Conservation (phyloP, 2,329 filamentous ascomycete species). For the Verticillium zaregamsianum region DNA sequence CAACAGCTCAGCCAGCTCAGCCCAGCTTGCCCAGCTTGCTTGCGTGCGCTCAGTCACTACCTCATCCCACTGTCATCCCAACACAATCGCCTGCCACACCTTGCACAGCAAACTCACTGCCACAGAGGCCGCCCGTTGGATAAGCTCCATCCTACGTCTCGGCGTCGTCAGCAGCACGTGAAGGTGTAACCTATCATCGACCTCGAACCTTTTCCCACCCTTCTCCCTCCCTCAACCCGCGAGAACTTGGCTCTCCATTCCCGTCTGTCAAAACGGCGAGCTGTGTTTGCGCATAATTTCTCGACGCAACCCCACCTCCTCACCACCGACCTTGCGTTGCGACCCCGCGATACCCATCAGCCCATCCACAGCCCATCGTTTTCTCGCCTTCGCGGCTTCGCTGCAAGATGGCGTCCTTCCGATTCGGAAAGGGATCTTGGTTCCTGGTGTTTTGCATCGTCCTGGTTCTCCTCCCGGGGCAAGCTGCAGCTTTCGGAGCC, state of each 20-base stretch:
- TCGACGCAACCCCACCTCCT: not conserved
- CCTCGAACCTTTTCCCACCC: not conserved
- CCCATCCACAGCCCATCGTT: not conserved
- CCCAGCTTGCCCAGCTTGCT: not conserved
- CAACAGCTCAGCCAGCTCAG: not conserved
- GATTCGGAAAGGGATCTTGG: slow-evolving; percentile 41
- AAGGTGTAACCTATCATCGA: not conserved
- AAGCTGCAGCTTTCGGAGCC: slow-evolving; percentile 60
- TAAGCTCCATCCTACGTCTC: not conserved
- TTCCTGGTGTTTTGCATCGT: slow-evolving; percentile 50
- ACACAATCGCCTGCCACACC: not conserved
- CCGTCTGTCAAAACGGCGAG: not conserved
- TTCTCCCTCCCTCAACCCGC: not conserved
- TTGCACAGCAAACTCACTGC: not conserved
- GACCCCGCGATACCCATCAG: not conserved
- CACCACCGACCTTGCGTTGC: not conserved
- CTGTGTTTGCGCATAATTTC: not conserved
- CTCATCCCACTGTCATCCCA: not conserved
- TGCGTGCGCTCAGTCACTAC: not conserved
- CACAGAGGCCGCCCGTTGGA: not conserved
- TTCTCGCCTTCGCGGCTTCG: not conserved
- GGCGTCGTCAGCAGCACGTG: not conserved
- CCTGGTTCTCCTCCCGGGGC: slow-evolving; percentile 52
- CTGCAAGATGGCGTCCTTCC: slow-evolving; percentile 41
- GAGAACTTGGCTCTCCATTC: not conserved